Conservation (phyloP, 2,329 filamentous ascomycete genomes). For the Colletotrichum trifolii region DNA sequence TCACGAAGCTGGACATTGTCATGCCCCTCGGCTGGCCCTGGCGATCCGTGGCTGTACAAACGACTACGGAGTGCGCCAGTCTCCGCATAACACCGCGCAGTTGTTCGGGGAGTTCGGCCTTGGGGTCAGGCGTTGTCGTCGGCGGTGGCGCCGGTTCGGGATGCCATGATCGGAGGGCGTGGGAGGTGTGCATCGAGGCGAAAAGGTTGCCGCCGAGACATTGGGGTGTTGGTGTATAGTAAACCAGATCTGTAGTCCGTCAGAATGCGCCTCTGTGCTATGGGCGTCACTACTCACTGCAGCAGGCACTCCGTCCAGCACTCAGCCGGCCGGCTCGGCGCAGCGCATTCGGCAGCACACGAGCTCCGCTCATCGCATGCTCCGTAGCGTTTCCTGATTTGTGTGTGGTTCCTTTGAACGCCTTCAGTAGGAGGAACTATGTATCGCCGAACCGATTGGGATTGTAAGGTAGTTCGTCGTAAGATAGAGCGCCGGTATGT, state of each 20-base stretch:
- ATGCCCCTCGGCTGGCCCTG: slow-evolving; percentile 56
- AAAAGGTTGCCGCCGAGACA: not conserved
- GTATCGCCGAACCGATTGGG: not conserved
- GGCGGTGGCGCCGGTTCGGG: slow-evolving; percentile 46
- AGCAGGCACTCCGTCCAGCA: not conserved
- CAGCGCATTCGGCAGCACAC: slow-evolving; percentile 38
- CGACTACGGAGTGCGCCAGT: slow-evolving; percentile 65
- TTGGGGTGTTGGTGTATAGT: not conserved
- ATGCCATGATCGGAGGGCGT: slow-evolving; percentile 42
- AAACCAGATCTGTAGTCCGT: slow-evolving; percentile 5
- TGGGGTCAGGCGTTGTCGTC: slow-evolving; percentile 47
- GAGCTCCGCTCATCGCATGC: slow-evolving; percentile 46
- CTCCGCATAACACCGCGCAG: slow-evolving; percentile 65
- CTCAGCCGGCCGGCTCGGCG: slow-evolving; percentile 20
- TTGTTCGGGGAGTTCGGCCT: slow-evolving; percentile 49
- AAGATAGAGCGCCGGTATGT: not conserved
- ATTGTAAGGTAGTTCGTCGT: not conserved
- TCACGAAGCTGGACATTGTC: slow-evolving; percentile 71
- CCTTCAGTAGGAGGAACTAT: not conserved
- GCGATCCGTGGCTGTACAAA: slow-evolving; percentile 61
- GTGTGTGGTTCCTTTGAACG: not conserved
- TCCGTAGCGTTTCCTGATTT: slow-evolving; percentile 12
- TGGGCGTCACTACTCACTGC: not conserved
- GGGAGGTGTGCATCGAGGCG: slow-evolving; percentile 18
- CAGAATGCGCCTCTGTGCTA: not conserved